These are phyloP conservation scores for Cystoderma amianthinum DNA, from an alignment of 768 basidiomycete genomes.

Conservation along the genomic window DNA sequence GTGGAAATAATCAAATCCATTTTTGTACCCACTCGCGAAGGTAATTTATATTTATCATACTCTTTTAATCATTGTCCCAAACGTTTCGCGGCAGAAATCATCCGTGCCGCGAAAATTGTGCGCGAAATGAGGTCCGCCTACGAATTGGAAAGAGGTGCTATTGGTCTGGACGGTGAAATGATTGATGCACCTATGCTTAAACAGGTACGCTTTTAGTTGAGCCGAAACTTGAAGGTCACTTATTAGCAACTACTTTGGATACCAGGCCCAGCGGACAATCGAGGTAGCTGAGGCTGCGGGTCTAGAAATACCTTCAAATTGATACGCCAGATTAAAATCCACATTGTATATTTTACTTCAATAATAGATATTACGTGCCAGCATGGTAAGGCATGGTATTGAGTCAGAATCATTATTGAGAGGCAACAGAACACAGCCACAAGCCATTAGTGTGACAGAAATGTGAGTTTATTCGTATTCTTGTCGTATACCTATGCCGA, in stretches of 20 bases:
- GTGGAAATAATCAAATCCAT: conserved; percentile 69
- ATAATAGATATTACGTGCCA: too few relatives aligned
- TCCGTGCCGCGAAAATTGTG: conserved; percentile 69
- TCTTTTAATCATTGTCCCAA: background rate
- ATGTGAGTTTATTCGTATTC: too few relatives aligned
- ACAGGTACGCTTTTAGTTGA: conserved; percentile 37
- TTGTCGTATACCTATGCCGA: too few relatives aligned
- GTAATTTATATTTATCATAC: conserved; percentile 24
- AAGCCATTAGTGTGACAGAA: too few relatives aligned
- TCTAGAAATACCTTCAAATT: conserved; percentile 36
- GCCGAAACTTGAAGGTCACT: background rate
- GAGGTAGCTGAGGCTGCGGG: conserved; percentile 47
- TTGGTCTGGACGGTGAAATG: conserved; percentile 79
- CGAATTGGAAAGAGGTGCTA: conserved; percentile 51
- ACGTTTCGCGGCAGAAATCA: conserved; percentile 47
- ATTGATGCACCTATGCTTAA: conserved; percentile 90
- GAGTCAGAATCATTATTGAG: too few relatives aligned
- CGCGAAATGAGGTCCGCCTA: conserved; percentile 57
- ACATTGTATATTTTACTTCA: too few relatives aligned
- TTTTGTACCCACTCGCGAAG: conserved; percentile 69
- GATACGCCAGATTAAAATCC: too few relatives aligned
- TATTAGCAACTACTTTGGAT: too few relatives aligned
- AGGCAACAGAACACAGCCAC: too few relatives aligned
- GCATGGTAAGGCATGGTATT: too few relatives aligned
- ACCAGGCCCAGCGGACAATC: conserved; percentile 43